Percentiles rank a stretch among this genome's conserved stretches.
Conservation (phyloP, 139 green algal genomes). For the Chlorella ohadii region DNA sequence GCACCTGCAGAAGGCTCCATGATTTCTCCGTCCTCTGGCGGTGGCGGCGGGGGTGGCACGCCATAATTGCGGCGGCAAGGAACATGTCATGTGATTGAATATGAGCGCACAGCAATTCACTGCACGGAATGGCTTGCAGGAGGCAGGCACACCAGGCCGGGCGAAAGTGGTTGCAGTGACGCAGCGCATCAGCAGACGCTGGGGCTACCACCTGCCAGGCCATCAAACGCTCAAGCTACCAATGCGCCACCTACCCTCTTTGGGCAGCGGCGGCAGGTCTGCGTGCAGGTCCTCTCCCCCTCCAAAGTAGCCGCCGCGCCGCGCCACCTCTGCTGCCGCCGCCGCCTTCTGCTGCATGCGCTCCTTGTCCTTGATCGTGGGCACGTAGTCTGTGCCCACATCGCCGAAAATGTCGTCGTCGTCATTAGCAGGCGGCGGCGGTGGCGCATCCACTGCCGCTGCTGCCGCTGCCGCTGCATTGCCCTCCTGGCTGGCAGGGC, state of each 20-base stretch:
- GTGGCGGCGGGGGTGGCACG: not conserved
- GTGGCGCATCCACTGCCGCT: not conserved
- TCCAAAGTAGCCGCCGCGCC: slow-evolving; percentile 39
- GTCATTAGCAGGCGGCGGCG: slow-evolving; percentile 41
- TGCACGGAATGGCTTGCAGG: no score
- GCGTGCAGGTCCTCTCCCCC: slow-evolving; percentile 7
- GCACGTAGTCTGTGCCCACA: slow-evolving; percentile 87
- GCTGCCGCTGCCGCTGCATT: not conserved
- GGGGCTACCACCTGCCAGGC: no score
- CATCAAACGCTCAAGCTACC: no score
- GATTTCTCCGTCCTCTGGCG: not conserved
- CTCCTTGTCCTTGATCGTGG: slow-evolving; percentile 45
- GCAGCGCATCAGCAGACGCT: no score
- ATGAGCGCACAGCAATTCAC: no score
- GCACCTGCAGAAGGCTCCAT: not conserved
- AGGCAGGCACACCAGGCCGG: no score
- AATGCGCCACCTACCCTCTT: not conserved
- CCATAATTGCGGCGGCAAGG: not conserved
- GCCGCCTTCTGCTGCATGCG: slow-evolving; percentile 20
- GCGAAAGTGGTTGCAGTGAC: no score
- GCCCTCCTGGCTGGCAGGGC: not conserved
- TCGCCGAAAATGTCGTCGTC: slow-evolving; percentile 97
- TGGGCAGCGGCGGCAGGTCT: slow-evolving; percentile 55
- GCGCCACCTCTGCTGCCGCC: slow-evolving; percentile 1
- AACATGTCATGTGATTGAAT: no score